Conservation (phyloP, 2,329 filamentous ascomycete species). For the Xylariaceae sp. region DNA sequence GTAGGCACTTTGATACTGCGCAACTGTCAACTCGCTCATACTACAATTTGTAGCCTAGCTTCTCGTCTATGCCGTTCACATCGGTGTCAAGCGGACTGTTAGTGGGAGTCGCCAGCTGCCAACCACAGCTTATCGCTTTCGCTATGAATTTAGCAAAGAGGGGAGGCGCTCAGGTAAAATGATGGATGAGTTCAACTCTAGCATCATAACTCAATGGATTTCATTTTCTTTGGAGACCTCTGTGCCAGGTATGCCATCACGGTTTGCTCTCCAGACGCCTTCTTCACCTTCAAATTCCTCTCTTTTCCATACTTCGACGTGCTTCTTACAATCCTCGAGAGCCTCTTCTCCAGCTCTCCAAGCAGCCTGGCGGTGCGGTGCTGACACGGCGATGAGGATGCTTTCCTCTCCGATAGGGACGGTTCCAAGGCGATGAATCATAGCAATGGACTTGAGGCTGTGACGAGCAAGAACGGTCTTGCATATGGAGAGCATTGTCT, state of each 20-base stretch:
- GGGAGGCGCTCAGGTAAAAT: neutral
- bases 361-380: slow-evolving; percentile 81
- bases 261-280: slow-evolving; percentile 86
- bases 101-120: neutral
- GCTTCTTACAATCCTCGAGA: slow-evolving; percentile 82
- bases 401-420: slow-evolving; percentile 94
- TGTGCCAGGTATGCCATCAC: slow-evolving; percentile 69
- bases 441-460: slow-evolving; percentile 72
- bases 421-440: slow-evolving; percentile 82
- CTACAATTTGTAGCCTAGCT: neutral
- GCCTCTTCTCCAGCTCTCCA: slow-evolving; percentile 91
- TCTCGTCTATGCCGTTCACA: neutral
- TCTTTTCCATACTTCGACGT: slow-evolving; percentile 93
- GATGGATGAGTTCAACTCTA: neutral
- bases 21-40: neutral
- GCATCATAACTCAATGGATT: neutral
- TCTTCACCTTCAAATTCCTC: slow-evolving; percentile 84
- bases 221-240: slow-evolving; percentile 41
- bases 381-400: slow-evolving; percentile 85
- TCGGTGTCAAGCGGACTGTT: neutral
- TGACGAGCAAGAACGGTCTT: slow-evolving; percentile 64
- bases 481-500: slow-evolving; percentile 71
- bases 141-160: neutral
- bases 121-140: neutral
- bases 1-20: neutral